Conservation (phyloP, 1,139 yeast genomes). For the Candida buenavistaensis region DNA sequence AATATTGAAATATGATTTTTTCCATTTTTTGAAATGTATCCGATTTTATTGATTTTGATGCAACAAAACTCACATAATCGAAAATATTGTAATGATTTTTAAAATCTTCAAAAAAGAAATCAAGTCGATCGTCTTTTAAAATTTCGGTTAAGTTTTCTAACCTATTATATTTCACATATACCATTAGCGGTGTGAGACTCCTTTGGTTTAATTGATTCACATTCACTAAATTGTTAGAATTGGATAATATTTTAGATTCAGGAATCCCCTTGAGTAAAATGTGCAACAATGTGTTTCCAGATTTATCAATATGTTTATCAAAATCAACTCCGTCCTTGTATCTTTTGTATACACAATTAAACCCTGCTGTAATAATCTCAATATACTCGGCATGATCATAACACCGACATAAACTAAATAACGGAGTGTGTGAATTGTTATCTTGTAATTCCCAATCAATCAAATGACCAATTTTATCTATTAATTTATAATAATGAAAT, state of each 20-base stretch:
- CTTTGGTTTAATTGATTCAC: constrained; percentile 64
- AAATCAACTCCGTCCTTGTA: constrained; percentile 40
- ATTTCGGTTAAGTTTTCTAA: constrained; percentile 54
- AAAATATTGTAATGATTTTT: constrained; percentile 44
- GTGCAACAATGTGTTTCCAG: constrained; percentile 79
- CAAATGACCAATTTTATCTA: constrained; percentile 54
- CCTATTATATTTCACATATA: constrained; percentile 70
- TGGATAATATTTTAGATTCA: constrained; percentile 33
- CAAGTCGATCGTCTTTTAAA: constrained; percentile 44
- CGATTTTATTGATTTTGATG: constrained; percentile 25
- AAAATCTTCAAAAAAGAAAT: constrained; percentile 44
- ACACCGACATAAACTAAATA: constrained; percentile 72
- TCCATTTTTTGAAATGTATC: constrained; percentile 44
- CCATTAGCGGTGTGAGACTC: constrained; percentile 68
- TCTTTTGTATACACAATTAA: constrained; percentile 46
- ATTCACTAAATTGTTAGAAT: constrained; percentile 40
- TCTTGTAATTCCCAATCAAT: constrained; percentile 77
- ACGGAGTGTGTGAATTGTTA: constrained; percentile 71
- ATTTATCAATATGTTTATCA: constrained; percentile 65
- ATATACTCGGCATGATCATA: constrained; percentile 75
- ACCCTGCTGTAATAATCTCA: constrained; percentile 46
- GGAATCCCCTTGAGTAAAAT: constrained; percentile 53
- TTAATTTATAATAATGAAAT: constrained; percentile 55
- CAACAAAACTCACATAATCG: constrained; percentile 40
- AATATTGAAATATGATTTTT: constrained; percentile 40